Evolutionary conservation across 2,329 filamentous ascomycete species (phyloP), one percentile per base, ranked within the genome.

Genomic region (Alternaria sp.): DNA sequence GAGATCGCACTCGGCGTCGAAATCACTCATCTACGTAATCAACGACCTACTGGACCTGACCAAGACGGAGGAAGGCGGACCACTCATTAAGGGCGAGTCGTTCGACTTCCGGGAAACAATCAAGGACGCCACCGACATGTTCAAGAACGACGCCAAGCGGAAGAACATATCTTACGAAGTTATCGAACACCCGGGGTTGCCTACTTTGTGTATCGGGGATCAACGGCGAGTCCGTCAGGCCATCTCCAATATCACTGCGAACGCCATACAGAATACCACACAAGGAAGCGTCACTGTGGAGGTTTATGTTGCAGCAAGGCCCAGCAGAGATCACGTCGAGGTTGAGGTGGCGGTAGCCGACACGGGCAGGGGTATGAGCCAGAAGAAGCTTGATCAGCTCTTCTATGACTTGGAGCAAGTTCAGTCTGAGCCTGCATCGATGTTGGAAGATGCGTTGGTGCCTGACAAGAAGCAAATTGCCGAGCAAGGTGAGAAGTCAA

Each of bases 1-100:
- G 1, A 91, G 89, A 69, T 97, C 93, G 1, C 92, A 97, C 75
- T 96, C 93, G 0, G 93, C 93, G 5, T 97, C 93, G 0, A 97
- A 97, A 74, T 96, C 93, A 0, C 82, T 97, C 25, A 95, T 97
- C 5, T 97, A 96, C 75, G 93, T 97, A 10, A 97, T 97, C 81
- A 97, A 97, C 68, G 93, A 97, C 76, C 84, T 97, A 2, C 84
- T 97, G 1, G 93, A 97, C 74, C 83, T 97, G 28, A 97, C 94
- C 1, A 96, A 96, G 74, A 91, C 91, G 0, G 93, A 97, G 76
- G 91, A 94, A 76, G 93, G 93, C 0, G 90, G 90, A 51, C 86
- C 89, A 1, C 81, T 97, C 4, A 86, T 95, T 74, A 95, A 93
- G 70, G 90, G 94, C 60, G 93, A 97, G 73, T 81, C 90, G 0